A percentile compares a stretch with the other conserved stretches of the same genome.
Conservation (phyloP, 139 green algal genomes). For the Mychonastes homosphaera region DNA sequence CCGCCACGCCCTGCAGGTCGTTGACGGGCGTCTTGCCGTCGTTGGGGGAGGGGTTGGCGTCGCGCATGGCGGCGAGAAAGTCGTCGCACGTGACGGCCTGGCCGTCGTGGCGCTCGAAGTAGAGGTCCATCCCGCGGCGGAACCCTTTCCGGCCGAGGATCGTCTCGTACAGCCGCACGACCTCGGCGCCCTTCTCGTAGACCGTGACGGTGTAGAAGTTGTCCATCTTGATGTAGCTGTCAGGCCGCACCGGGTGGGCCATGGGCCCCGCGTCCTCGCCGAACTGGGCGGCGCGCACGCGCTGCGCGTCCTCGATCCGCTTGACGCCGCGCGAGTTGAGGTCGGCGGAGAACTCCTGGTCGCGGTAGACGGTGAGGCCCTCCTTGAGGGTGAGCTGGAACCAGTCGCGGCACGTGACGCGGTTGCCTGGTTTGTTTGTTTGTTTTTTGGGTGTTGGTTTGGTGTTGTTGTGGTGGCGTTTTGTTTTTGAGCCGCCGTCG, state of each 20-base stretch:
- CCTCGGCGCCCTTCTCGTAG: slow-evolving; percentile 85
- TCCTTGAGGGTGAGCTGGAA: slow-evolving; percentile 98
- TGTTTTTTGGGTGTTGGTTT: too few relatives aligned
- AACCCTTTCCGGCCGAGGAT: slow-evolving; percentile 91
- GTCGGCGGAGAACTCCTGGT: slow-evolving; percentile 89
- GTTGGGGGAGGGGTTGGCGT: too few relatives aligned
- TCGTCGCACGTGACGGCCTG: slow-evolving; percentile 96
- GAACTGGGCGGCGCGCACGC: slow-evolving; percentile 78
- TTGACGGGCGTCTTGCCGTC: background rate
- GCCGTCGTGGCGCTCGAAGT: slow-evolving; percentile 95
- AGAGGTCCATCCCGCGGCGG: slow-evolving; percentile 93
- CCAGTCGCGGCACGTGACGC: slow-evolving; percentile 93
- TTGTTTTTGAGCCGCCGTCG: too few relatives aligned
- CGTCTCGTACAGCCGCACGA: slow-evolving; percentile 85
- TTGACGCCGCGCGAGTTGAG: slow-evolving; percentile 88
- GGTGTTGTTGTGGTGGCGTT: too few relatives aligned
- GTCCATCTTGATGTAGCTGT: slow-evolving; percentile 98
- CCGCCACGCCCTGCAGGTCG: slow-evolving; percentile 3
- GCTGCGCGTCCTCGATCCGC: slow-evolving; percentile 77
- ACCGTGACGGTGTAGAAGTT: slow-evolving; percentile 98
- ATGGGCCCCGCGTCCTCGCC: slow-evolving; percentile 86
- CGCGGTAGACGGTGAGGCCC: slow-evolving; percentile 92
- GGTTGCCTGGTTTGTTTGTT: too few relatives aligned
- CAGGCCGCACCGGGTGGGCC: slow-evolving; percentile 91
- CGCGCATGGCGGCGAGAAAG: slow-evolving; percentile 91